Evolutionary conservation across 225 moss, liverwort and hornwort species (phyloP).

Genomic region (Bryoerythrophyllum caledonicum): DNA sequence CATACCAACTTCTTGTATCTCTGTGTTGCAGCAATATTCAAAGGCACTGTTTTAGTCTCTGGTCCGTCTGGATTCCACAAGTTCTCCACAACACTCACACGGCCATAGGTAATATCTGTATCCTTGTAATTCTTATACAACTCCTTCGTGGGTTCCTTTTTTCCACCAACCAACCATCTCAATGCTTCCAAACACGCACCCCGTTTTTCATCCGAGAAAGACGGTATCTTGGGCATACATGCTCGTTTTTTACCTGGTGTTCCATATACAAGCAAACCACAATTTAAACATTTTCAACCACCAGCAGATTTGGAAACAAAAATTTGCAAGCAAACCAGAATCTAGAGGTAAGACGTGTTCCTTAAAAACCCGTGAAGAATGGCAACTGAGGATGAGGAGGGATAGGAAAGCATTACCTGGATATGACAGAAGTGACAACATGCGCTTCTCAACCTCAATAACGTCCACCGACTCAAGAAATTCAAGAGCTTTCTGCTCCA

Average conservation of each 20-base stretch:
- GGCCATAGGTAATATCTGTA: constrained; percentile 33
- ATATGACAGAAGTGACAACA: constrained; percentile 64
- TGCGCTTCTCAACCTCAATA: constrained; percentile 53
- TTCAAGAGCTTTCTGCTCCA: constrained; percentile 31
- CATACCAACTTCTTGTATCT: constrained; percentile 80
- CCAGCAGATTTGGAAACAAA: not conserved
- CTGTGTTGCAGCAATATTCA: constrained; percentile 58
- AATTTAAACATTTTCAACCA: not conserved
- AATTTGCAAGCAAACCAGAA: not conserved
- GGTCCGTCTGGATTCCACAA: constrained; percentile 28
- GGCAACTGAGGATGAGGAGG: not conserved
- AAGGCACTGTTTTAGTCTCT: constrained; percentile 21
- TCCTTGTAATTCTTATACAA: constrained; percentile 35
- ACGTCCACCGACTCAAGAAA: constrained; percentile 53
- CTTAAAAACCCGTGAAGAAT: not conserved
- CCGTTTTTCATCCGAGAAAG: constrained; percentile 74
- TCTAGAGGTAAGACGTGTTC: not conserved
- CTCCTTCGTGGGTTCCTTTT: constrained; percentile 7
- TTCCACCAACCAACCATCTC: constrained; percentile 29
- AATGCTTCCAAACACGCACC: constrained; percentile 80
- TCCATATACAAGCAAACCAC: not conserved
- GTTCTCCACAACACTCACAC: constrained; percentile 26
- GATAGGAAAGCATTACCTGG: constrained; percentile 52
- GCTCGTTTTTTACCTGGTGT: constrained; percentile 41
- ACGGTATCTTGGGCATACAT: constrained; percentile 63